phyloP scores from a whole-genome alignment of 148 eudicot species.

The Polygonum maritimum region DNA sequence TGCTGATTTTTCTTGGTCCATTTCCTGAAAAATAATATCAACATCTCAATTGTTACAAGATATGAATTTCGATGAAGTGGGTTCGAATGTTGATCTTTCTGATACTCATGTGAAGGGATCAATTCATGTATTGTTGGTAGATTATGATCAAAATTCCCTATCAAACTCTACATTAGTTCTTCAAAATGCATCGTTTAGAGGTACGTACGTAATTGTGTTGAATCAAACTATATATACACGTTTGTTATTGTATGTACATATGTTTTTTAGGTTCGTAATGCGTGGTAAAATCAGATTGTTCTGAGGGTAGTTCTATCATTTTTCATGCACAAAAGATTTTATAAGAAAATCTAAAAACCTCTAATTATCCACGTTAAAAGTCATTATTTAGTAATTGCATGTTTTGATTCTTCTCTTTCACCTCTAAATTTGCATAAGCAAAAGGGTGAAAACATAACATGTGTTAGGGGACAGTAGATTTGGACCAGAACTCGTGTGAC shows the following conservation, averaged over 20 bases:
- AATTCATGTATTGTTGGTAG: conserved; percentile 3
- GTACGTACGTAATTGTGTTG: background rate
- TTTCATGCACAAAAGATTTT: too few species aligned
- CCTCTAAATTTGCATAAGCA: too few species aligned
- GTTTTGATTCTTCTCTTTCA: background rate
- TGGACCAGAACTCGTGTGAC: background rate
- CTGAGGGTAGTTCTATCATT: too few species aligned
- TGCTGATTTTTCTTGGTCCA: background rate
- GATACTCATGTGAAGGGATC: background rate
- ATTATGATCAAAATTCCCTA: background rate
- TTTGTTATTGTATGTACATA: background rate
- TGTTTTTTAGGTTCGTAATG: background rate
- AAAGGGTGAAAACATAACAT: too few species aligned
- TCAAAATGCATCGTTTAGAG: background rate
- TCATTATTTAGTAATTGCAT: background rate
- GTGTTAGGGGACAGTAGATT: background rate
- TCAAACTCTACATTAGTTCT: conserved; percentile 2
- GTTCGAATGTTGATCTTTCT: background rate
- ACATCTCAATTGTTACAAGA: background rate
- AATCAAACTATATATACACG: background rate
- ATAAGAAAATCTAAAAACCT: background rate
- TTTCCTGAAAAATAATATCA: background rate
- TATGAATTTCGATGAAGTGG: background rate
- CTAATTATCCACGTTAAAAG: too few species aligned
- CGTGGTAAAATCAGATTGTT: too few species aligned